Percentiles rank a stretch among this genome's conserved stretches.
Conservation (phyloP, 768 basidiomycete species). For the Clavaria fumosa region DNA sequence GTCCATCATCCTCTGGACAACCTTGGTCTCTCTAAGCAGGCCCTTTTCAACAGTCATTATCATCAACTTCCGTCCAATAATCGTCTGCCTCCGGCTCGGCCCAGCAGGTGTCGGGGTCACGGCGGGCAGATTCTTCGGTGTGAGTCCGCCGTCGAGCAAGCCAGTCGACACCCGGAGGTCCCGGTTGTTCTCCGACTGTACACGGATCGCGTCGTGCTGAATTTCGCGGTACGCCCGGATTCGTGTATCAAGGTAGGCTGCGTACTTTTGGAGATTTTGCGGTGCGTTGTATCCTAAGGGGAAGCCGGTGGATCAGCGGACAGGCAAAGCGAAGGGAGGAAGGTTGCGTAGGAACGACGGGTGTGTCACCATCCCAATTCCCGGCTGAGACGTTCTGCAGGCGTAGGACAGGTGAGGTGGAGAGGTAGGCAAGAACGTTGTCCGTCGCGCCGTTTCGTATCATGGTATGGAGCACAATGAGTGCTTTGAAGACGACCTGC, state of each 20-base stretch:
- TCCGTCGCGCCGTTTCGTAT: constrained; percentile 94
- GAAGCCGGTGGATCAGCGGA: constrained; percentile 1
- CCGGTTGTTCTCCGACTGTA: constrained; percentile 87
- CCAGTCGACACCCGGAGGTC: constrained; percentile 55
- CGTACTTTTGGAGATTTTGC: constrained; percentile 77
- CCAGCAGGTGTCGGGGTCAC: constrained; percentile 18
- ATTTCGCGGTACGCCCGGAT: constrained; percentile 81
- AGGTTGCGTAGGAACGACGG: too few species aligned
- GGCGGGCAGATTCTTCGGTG: constrained; percentile 18
- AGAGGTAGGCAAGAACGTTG: constrained; percentile 74
- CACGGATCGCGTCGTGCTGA: constrained; percentile 86
- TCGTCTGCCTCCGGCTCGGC: constrained; percentile 54
- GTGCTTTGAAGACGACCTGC: constrained; percentile 96
- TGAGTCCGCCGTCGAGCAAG: constrained; percentile 42
- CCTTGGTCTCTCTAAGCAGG: constrained; percentile 77
- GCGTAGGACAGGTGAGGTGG: constrained; percentile 65
- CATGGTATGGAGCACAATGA: constrained; percentile 93
- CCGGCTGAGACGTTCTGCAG: constrained; percentile 68
- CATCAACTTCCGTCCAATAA: constrained; percentile 71
- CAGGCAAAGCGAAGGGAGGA: neutral
- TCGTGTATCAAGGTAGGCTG: constrained; percentile 74
- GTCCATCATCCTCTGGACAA: constrained; percentile 84
- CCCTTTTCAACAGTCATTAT: constrained; percentile 95
- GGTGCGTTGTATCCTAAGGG: constrained; percentile 67
- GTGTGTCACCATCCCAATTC: constrained; percentile 69